phyloP scores from a whole-genome alignment of 129 eudicot species.

The Tagetes patula region DNA sequence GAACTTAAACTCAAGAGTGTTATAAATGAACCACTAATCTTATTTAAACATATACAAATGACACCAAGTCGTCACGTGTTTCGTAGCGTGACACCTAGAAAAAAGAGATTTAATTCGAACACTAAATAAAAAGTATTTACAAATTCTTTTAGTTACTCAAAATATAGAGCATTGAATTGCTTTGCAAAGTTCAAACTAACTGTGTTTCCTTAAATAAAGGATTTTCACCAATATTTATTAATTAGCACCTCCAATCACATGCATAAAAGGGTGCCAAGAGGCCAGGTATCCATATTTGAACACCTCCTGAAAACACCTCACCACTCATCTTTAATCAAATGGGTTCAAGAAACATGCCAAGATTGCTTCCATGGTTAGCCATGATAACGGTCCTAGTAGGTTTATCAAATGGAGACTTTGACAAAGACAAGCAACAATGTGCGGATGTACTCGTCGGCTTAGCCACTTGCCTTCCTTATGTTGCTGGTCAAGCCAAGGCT shows the following conservation, averaged over 20 bases:
- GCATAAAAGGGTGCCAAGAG: conserved; percentile 26
- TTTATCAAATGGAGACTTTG: conserved; percentile 35
- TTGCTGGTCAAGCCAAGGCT: conserved; percentile 48
- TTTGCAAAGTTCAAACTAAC: neutral
- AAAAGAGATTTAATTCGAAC: no score
- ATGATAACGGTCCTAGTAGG: conserved; percentile 25
- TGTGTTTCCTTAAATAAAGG: conserved; percentile 2
- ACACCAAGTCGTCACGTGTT: no score
- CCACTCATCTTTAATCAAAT: conserved; percentile 18
- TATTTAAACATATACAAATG: no score
- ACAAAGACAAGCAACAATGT: conserved; percentile 52
- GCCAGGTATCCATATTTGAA: neutral
- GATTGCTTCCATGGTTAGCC: conserved; percentile 31
- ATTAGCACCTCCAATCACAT: conserved; percentile 11
- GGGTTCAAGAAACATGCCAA: conserved; percentile 20
- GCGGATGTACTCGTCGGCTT: conserved; percentile 39
- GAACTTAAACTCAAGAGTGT: no score
- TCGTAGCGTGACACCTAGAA: no score
- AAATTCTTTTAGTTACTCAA: no score
- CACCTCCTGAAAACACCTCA: neutral
- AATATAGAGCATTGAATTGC: neutral
- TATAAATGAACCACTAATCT: no score
- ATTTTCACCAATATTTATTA: neutral
- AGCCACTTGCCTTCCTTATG: conserved; percentile 63
- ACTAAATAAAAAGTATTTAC: no score